Base-by-base conservation (phyloP, 2,329 filamentous ascomycete species). In the Sporothrix curviconia region DNA sequence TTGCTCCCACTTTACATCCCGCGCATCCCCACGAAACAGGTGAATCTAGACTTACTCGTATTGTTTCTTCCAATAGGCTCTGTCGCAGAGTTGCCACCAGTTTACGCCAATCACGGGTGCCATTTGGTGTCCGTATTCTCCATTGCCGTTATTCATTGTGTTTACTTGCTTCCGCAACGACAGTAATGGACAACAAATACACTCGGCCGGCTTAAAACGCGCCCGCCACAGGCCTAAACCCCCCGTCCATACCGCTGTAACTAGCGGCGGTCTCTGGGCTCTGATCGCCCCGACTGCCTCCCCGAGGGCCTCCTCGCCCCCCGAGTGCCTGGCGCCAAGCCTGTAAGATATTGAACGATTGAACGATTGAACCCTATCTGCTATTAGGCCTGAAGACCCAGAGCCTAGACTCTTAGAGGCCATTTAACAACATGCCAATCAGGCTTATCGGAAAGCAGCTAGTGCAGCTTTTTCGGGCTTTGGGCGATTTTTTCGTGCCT, bases 111-210 rank as follows among this genome's bases (percentile, higher is more conserved):
- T n/a, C n/a, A n/a, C n/a, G n/a, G n/a, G n/a, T n/a, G n/a, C n/a
- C n/a, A n/a, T n/a, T n/a, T n/a, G n/a, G n/a, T 42, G 14, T 43
- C n/a, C 14, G 19, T 24, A 17, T 14, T 28, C 22, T 44, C 19
- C 28, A 25, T 15, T 25, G 42, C 17, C 19, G 42, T 17, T 8
- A 12, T 17, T 15, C n/a, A 19, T 17, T 9, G 15, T 40, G 19
- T 17, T 8, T 17, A 6, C 5, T 7, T n/a, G 11, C 46, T 49
- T 15, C 34, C 36, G 32, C 32, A 51, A n/a, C 34, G 34, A 39
- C 49, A 34, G 49, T 51, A 51, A 51, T 51, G 49, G 49, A 39
- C 49, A 5, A 51, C 34, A 39, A 25, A 51, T 19, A 51, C 11
- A 25, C 49, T 39, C 49, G 49, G 49, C 49, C 49, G 49, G 32